Evolutionary conservation across 345 rosid species (phyloP).

Genomic region (Gossypium rotundifolium): DNA sequence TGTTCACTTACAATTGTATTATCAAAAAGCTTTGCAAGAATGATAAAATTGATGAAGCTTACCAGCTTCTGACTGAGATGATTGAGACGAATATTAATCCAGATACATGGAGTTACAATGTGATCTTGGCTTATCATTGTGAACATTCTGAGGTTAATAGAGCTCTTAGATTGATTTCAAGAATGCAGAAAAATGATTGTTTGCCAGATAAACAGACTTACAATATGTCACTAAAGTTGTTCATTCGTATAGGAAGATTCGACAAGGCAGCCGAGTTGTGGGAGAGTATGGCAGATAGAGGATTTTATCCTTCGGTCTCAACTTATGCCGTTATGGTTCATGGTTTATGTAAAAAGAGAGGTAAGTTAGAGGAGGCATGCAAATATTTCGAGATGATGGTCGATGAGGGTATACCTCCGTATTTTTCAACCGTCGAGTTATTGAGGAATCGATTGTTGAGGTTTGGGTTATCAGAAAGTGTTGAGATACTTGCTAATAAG

Average conservation of each 20-base stretch:
- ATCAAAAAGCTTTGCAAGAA: conserved; percentile 66
- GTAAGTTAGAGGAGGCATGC: conserved; percentile 75
- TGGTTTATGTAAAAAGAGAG: conserved; percentile 69
- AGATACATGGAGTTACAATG: conserved; percentile 80
- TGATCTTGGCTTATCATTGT: conserved; percentile 68
- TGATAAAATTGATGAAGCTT: conserved; percentile 65
- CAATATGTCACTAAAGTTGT: conserved; percentile 73
- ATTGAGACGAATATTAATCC: conserved; percentile 42
- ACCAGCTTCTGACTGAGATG: conserved; percentile 65
- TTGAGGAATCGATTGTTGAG: conserved; percentile 62
- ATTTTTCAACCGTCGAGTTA: conserved; percentile 61
- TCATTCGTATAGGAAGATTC: conserved; percentile 67
- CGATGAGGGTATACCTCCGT: conserved; percentile 86
- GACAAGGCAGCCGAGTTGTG: conserved; percentile 64
- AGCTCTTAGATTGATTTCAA: conserved; percentile 54
- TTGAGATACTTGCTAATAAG: conserved; percentile 64
- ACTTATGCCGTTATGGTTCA: conserved; percentile 81
- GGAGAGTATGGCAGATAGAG: conserved; percentile 59
- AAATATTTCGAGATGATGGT: conserved; percentile 88
- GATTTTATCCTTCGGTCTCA: conserved; percentile 72
- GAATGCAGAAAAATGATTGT: conserved; percentile 53
- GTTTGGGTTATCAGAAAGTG: conserved; percentile 45
- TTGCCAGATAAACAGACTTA: conserved; percentile 62
- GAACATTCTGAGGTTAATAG: conserved; percentile 49
- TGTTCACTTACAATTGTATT: conserved; percentile 70